Evolutionary conservation across 352 stramenopile species (phyloP), one percentile per base, ranked within the genome.

Genomic region (Aphanomyces stellatus): DNA sequence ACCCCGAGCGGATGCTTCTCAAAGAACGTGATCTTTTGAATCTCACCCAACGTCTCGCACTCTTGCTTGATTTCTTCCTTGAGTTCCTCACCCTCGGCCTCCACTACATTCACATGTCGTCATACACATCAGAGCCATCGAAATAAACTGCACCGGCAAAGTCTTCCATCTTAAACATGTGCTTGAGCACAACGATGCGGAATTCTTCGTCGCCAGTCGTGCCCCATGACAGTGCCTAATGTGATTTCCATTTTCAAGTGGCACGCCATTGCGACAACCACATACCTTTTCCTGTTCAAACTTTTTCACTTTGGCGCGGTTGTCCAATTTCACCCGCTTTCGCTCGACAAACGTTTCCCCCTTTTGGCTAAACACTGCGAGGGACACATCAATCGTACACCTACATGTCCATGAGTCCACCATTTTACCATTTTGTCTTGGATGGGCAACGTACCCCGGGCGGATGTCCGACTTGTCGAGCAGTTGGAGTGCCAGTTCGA

Each of bases 131-230:
- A n/a, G n/a, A n/a, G n/a, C n/a, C n/a, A n/a, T n/a, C n/a, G n/a
- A n/a, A n/a, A n/a, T n/a, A n/a, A n/a, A n/a, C n/a, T n/a, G 11
- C 51, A 89, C 82, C 69, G 74, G 87, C 71, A 46, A 97, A 90
- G 68, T 97, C 90, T 15, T 82, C 77, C 0, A 89, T 88, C 27
- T 85, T 85, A 74, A 99, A 98, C 85, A 98, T 91, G 80, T 97
- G 87, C 78, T 98, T 97, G 31, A 99, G 81, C 31, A 99, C 93
- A 34, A 99, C 88, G 73, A 99, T 99, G 4, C 92, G 84, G 25
- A 99, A 74, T 7, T 92, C 96, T 28, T 86, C 89, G 37, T 95
- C 84, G 51, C 97, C 94, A 74, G 93, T 90, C 60, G 91, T 85
- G 59, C 98, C 97, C 93, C 96, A 98, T 33, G 93, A 96, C 55